A percentile compares a stretch with the other conserved stretches of the same genome.
phyloP scores from a whole-genome alignment of 164 flowering plant genomes.

The Vitis riparia region DNA sequence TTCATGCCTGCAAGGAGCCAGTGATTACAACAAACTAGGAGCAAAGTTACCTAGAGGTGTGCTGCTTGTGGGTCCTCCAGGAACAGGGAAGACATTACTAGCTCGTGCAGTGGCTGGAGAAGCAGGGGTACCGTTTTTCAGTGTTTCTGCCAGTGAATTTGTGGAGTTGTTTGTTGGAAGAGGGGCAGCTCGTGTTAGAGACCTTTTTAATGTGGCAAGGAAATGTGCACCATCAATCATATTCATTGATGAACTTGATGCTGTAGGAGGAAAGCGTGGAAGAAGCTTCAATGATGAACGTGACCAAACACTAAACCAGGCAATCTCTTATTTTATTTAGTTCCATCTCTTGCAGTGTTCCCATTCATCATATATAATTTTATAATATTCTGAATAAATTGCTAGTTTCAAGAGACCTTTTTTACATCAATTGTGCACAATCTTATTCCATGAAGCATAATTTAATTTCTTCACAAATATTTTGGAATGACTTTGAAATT shows the following conservation, averaged over 20 bases:
- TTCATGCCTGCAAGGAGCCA: conserved; percentile 82
- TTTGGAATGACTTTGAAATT: no score
- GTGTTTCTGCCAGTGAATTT: conserved; percentile 97
- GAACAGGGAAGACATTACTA: conserved; percentile 96
- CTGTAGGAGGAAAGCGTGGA: conserved; percentile 98
- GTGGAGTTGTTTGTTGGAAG: conserved; percentile 98
- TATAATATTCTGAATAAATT: neutral
- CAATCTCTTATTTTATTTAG: conserved; percentile 14
- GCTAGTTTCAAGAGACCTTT: no score
- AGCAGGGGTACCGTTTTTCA: conserved; percentile 96
- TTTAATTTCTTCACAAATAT: no score
- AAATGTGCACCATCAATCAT: conserved; percentile 90
- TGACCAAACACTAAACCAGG: conserved; percentile 97
- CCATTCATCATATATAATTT: neutral
- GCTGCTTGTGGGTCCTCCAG: conserved; percentile 92
- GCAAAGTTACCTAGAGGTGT: conserved; percentile 97
- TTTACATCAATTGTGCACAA: no score
- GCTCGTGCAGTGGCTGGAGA: conserved; percentile 99
- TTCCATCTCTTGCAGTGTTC: conserved; percentile 2
- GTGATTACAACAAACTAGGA: conserved; percentile 77
- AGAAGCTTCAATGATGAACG: conserved; percentile 98
- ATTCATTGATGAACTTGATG: conserved; percentile 98
- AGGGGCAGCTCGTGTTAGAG: conserved; percentile 98
- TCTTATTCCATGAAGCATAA: no score
- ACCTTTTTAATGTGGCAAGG: conserved; percentile 81